Evolutionary conservation across 2,329 filamentous ascomycete species (phyloP).

Genomic region (Hymenoscyphus salicellus): DNA sequence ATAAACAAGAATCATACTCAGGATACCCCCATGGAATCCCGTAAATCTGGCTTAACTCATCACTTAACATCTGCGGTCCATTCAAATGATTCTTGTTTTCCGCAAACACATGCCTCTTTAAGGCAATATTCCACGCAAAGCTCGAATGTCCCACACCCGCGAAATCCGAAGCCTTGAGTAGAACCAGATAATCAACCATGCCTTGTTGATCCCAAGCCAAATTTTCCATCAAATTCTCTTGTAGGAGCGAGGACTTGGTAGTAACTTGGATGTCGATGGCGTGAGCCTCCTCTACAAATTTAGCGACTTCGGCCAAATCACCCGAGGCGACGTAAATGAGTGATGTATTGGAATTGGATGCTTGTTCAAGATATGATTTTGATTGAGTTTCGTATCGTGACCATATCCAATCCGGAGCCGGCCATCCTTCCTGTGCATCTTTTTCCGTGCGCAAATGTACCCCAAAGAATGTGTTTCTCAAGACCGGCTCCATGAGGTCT

Average conservation of each 20-base stretch:
- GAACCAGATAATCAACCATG: constrained; percentile 49
- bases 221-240: constrained; percentile 32
- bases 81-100: constrained; percentile 13
- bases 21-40: constrained; percentile 19
- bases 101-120: constrained; percentile 24
- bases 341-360: constrained; percentile 26
- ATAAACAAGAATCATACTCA: constrained; percentile 23
- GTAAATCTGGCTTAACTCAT: constrained; percentile 23
- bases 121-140: constrained; percentile 47
- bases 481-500: constrained; percentile 10
- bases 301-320: constrained; percentile 37
- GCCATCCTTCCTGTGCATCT: constrained; percentile 27
- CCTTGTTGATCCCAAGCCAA: constrained; percentile 48
- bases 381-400: constrained; percentile 34
- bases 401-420: constrained; percentile 21
- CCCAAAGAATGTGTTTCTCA: constrained; percentile 22
- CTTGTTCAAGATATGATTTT: constrained; percentile 37
- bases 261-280: constrained; percentile 40
- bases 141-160: constrained; percentile 44
- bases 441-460: constrained; percentile 30
- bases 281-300: constrained; percentile 39
- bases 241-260: constrained; percentile 43
- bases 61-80: constrained; percentile 21
- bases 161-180: constrained; percentile 43
- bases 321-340: constrained; percentile 46